Evolutionary conservation across 345 rosid species (phyloP), one percentile per base, ranked within the genome.

Genomic region (Camelina neglecta): DNA sequence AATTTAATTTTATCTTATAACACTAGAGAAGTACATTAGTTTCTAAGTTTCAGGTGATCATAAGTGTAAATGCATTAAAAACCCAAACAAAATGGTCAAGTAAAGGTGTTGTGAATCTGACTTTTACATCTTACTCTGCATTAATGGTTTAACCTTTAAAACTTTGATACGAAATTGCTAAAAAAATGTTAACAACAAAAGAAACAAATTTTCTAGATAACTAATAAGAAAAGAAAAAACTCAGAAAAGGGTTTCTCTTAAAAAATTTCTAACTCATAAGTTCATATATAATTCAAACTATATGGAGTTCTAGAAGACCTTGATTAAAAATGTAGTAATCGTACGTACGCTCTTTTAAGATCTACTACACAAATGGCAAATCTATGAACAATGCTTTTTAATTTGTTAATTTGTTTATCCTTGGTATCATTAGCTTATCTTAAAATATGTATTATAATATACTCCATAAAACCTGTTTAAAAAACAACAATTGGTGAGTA

Each of bases 41-140:
- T 75, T 75, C 35, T 4, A 75, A 39, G 47, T 18, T 31, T 1
- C 33, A 69, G 75, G 70, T 54, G 51, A 38, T 35, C 38, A 35
- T 12, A 35, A 48, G 55, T 64, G 55, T 64, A 65, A 77, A 77
- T 39, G 76, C 76, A 77, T 49, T 76, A 45, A 63, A 64, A 71
- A n/a, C 36, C 54, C 65, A 76, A 55, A 76, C 45, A 38, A 58
- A 64, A 56, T 56, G n/a, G 76, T 71, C 72, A 64, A 71, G 44
- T 8, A 33, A 58, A 65, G 66, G 60, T 70, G 71, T 36, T 76
- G 71, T 76, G 75, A 76, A 63, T 47, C 38, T 12, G 66, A 63
- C 55, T 58, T 77, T 57, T 20, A 64, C 65, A 33, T 18, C 5
- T 13, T 16, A 41, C 47, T 4, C 21, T 57, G 33, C 42, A 24